These are phyloP conservation scores for Synchytrium microbalum DNA, from an alignment of 371 early-diverging fungal genomes.

Conservation along the genomic window DNA sequence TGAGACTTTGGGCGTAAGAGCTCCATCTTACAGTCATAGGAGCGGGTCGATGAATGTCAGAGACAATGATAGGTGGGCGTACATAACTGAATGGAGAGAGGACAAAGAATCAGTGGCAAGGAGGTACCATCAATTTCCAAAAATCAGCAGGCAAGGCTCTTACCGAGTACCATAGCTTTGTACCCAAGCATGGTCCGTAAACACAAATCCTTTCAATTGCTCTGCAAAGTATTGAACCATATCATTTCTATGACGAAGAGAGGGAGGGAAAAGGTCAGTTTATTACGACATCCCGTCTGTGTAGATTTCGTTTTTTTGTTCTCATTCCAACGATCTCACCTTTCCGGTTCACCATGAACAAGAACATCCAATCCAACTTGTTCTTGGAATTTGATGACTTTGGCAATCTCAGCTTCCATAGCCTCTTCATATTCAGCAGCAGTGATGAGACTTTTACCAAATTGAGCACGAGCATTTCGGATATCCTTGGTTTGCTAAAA, in stretches of 20 bases:
- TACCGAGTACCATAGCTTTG: conserved; percentile 95
- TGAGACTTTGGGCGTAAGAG: conserved; percentile 79
- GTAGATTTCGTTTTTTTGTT: no score
- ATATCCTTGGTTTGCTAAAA: conserved; percentile 87
- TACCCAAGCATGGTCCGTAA: conserved; percentile 94
- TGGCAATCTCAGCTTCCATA: conserved; percentile 76
- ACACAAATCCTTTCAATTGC: conserved; percentile 79
- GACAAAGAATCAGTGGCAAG: conserved; percentile 84
- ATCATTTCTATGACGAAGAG: conserved; percentile 62
- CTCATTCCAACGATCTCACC: conserved; percentile 10
- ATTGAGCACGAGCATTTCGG: conserved; percentile 80
- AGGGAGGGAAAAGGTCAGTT: no score
- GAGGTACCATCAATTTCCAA: no score
- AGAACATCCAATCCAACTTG: conserved; percentile 82
- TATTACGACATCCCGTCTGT: no score
- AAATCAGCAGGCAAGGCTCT: no score
- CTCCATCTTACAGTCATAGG: conserved; percentile 81
- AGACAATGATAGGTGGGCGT: conserved; percentile 47
- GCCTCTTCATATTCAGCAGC: conserved; percentile 69
- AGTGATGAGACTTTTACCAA: conserved; percentile 73
- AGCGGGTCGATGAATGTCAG: conserved; percentile 83
- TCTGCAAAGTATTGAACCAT: conserved; percentile 94
- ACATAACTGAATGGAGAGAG: no score
- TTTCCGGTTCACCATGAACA: conserved; percentile 93
- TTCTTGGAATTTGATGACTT: conserved; percentile 82